Evolutionary conservation across 257 asterid genomes (phyloP).

Genomic region (Nicotiana noctiflora): DNA sequence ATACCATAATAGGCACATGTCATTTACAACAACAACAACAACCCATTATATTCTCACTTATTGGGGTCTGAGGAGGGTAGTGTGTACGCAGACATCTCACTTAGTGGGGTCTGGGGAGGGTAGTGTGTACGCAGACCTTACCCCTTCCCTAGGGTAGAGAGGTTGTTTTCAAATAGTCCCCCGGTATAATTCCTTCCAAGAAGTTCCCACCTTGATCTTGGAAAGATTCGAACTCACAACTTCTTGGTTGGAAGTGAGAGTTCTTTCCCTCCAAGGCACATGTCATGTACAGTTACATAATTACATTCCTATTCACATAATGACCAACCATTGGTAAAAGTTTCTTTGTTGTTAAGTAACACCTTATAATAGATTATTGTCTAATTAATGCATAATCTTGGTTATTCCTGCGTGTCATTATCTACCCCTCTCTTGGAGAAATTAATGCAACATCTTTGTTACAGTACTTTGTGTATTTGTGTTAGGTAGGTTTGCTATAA

Average conservation of each 20-base stretch:
- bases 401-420: background rate
- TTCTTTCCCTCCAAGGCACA: background rate
- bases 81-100: too few species aligned
- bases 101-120: too few species aligned
- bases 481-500: background rate
- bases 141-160: too few species aligned
- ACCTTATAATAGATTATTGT: background rate
- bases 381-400: background rate
- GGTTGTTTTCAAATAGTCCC: too few species aligned
- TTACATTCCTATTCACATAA: background rate
- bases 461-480: background rate
- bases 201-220: too few species aligned
- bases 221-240: too few species aligned
- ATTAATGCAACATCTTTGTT: background rate
- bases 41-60: too few species aligned
- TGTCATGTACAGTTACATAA: background rate
- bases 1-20: background rate
- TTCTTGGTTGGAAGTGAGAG: too few species aligned
- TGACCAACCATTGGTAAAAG: background rate
- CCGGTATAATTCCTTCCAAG: too few species aligned
- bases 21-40: too few species aligned
- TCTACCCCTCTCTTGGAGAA: background rate
- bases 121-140: too few species aligned
- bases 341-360: background rate
- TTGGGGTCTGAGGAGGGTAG: too few species aligned